A percentile compares a stretch with the other conserved stretches of the same genome.
Conservation (phyloP, 495 filamentous ascomycete species). For the Trypethelium eluteriae region DNA sequence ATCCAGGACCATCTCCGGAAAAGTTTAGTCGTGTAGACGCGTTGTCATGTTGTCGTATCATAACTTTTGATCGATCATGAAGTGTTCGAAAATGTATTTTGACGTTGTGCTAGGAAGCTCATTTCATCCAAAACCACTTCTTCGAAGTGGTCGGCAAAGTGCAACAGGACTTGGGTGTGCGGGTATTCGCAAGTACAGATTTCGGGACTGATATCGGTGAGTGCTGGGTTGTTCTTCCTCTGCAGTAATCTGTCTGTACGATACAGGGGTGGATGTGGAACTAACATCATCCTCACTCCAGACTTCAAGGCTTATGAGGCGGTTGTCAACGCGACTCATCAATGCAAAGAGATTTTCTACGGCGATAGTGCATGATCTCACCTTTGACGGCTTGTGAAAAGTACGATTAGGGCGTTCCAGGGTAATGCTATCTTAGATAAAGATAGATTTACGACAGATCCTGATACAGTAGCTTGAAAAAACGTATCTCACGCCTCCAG, state of each 20-base stretch:
- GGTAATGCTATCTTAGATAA: not conserved
- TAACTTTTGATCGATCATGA: not conserved
- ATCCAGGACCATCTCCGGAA: too few relatives aligned
- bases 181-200: constrained; percentile 67
- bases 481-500: not conserved
- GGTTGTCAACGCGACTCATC: constrained; percentile 83
- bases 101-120: constrained; percentile 51
- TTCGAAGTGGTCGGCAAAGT: constrained; percentile 92
- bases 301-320: constrained; percentile 74
- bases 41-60: not conserved
- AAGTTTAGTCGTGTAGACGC: too few relatives aligned
- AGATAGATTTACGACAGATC: too few relatives aligned
- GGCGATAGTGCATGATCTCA: constrained; percentile 34
- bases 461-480: too few relatives aligned
- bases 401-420: not conserved
- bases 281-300: constrained; percentile 31
- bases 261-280: too few relatives aligned
- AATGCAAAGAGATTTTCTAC: constrained; percentile 73
- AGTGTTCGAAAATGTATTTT: not conserved
- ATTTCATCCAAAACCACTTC: constrained; percentile 68
- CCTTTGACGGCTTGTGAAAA: not conserved
- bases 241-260: not conserved
- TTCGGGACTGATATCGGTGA: constrained; percentile 66
- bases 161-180: constrained; percentile 65
- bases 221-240: constrained; percentile 21